phyloP scores from a whole-genome alignment of 495 filamentous ascomycete species.

The Podospora pseudopauciseta region DNA sequence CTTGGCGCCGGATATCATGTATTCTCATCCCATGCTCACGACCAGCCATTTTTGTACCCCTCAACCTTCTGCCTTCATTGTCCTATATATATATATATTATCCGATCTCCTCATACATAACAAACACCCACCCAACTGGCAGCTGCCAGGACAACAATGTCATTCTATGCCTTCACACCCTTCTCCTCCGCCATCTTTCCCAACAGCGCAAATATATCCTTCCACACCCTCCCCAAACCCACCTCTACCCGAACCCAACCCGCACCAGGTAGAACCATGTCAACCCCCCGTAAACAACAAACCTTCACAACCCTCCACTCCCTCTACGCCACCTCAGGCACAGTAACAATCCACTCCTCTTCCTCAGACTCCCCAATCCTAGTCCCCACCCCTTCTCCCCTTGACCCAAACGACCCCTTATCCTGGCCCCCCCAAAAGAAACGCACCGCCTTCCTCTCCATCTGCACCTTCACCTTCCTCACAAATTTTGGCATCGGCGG shows the following conservation, averaged over 20 bases:
- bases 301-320: background rate
- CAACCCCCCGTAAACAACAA: background rate
- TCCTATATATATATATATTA: background rate
- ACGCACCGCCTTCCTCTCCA: conserved; percentile 30
- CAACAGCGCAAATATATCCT: background rate
- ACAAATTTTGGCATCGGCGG: conserved; percentile 40
- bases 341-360: background rate
- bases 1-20: background rate
- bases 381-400: conserved; percentile 32
- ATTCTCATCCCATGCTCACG: background rate
- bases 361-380: background rate
- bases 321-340: background rate
- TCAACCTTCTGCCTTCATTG: background rate
- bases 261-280: background rate
- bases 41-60: background rate
- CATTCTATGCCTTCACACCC: background rate
- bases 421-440: conserved; percentile 35
- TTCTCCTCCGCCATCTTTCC: background rate
- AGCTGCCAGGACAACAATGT: background rate
- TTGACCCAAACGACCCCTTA: conserved; percentile 38
- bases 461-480: conserved; percentile 39
- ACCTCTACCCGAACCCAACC: background rate
- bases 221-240: background rate
- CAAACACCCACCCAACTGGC: background rate
- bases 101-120: background rate